Percentiles rank a stretch among this genome's conserved stretches.
Conservation (phyloP, 2,329 filamentous ascomycete species). For the Epichloe coenophiala region DNA sequence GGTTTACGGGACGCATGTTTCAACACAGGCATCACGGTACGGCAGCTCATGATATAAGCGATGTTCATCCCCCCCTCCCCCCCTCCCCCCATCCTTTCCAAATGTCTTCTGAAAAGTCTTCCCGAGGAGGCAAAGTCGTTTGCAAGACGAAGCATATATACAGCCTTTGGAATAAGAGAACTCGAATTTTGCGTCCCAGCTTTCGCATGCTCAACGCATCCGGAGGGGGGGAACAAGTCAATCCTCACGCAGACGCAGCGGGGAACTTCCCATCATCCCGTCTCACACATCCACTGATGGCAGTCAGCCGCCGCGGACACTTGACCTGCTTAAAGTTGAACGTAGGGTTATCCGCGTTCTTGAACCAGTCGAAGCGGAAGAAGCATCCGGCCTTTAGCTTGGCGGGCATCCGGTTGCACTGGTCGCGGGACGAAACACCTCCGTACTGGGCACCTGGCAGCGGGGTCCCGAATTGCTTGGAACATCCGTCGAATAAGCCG, state of each 20-base stretch:
- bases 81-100: too few species aligned
- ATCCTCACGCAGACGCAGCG: constrained; percentile 1
- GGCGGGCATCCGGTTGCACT: constrained; percentile 39
- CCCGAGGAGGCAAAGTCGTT: not conserved
- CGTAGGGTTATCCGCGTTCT: constrained; percentile 41
- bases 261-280: constrained; percentile 18
- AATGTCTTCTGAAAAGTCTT: too few species aligned
- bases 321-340: constrained; percentile 42
- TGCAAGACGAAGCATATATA: not conserved
- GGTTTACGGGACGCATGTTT: not conserved
- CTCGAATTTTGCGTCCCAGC: too few species aligned
- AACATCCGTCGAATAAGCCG: constrained; percentile 40
- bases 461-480: constrained; percentile 28
- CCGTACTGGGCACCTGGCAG: constrained; percentile 40
- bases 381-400: constrained; percentile 43
- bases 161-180: not conserved
- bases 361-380: constrained; percentile 54
- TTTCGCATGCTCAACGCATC: too few species aligned
- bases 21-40: not conserved
- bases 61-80: not conserved
- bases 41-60: not conserved
- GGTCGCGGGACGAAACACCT: constrained; percentile 34
- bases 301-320: constrained; percentile 36
- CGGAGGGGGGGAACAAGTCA: not conserved
- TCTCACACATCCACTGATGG: constrained; percentile 23